Evolutionary conservation across 2,329 filamentous ascomycete species (phyloP).

Genomic region (Pseudopithomyces maydicus): DNA sequence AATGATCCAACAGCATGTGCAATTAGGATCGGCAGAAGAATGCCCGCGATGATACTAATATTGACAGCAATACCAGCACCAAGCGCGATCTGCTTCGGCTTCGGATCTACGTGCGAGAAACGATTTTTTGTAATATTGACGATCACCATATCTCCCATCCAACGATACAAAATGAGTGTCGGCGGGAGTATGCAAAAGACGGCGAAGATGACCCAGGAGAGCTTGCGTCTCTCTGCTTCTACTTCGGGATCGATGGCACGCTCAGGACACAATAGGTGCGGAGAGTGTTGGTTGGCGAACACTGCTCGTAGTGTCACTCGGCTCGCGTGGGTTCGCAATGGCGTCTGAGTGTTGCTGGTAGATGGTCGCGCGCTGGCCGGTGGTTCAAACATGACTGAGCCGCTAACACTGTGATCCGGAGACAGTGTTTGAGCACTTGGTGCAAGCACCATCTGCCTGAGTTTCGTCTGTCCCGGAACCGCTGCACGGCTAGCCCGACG

Average conservation of each 20-base stretch:
- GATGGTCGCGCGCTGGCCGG: slow-evolving; percentile 33
- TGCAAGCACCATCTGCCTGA: slow-evolving; percentile 41
- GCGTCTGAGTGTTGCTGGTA: slow-evolving; percentile 36
- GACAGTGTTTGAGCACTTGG: slow-evolving; percentile 29
- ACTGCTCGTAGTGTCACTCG: slow-evolving; percentile 12
- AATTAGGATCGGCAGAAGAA: slow-evolving; percentile 31
- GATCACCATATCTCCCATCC: slow-evolving; percentile 38
- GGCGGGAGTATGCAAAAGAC: slow-evolving; percentile 43
- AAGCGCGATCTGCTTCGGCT: slow-evolving; percentile 38
- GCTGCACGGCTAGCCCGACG: slow-evolving; percentile 33
- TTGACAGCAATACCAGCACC: slow-evolving; percentile 38
- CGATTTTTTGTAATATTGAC: slow-evolving; percentile 34
- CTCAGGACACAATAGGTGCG: slow-evolving; percentile 37
- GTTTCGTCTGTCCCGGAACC: slow-evolving; percentile 40
- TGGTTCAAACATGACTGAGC: slow-evolving; percentile 23
- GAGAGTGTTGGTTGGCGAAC: slow-evolving; percentile 30
- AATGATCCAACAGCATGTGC: slow-evolving; percentile 8
- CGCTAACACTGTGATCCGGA: slow-evolving; percentile 24
- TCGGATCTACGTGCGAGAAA: slow-evolving; percentile 31
- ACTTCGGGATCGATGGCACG: slow-evolving; percentile 26
- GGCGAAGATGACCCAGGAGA: slow-evolving; percentile 42
- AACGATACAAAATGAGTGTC: slow-evolving; percentile 43
- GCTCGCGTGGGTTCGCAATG: slow-evolving; percentile 21
- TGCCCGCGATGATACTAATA: slow-evolving; percentile 24
- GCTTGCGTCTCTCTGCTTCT: slow-evolving; percentile 30